Base-by-base conservation (phyloP, 2,329 filamentous ascomycete genomes). In the Aphanoascus verrucosus region DNA sequence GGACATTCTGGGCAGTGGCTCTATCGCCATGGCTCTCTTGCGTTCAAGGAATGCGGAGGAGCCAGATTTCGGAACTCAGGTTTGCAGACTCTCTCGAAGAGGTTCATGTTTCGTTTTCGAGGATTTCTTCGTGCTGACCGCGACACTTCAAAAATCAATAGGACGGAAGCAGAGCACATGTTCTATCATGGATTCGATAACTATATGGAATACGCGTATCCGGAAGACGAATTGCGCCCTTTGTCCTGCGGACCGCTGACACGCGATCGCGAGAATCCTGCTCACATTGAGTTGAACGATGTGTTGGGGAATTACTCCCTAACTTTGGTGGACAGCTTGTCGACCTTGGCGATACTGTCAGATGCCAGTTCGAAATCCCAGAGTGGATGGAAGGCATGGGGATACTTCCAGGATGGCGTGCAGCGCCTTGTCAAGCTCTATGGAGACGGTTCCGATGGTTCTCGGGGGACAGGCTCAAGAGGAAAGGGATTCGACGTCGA, bases 181-280 rank as follows among this genome's bases (percentile, higher is more conserved):
- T 97, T 97, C 74, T 95, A 94, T 69, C 93, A 98, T 75, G 93
- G 93, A 56, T 97, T 84, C 73, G 83, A 90, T 71, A 94, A 91
- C 69, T 98, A 98, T 74, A 93, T 96, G 83, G 73, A 80, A 59
- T 78, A 94, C 69, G 93, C 90, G 55, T 98, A 96, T 65, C 93
- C 93, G 11, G 93, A 97, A 69, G 93, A 98, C 65, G 93, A 91
- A 80, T 75, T 98, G 54, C 86, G 88, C 44, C 93, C 93, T 7
- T 74, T 98, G 17, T 83, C 88, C 23, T 98, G 93, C 70, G 75
- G 75, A 14, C 88, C 93, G 5, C 76, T 97, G 63, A 88, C 86
- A 40, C 85, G 93, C 69, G 90, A 96, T 72, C 79, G 80, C 62
- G 74, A 82, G 46, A 86, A 95, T 65, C 85, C 87, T 1, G 78